Conservation (phyloP, 257 asterid genomes). For the Solanum commersonii region DNA sequence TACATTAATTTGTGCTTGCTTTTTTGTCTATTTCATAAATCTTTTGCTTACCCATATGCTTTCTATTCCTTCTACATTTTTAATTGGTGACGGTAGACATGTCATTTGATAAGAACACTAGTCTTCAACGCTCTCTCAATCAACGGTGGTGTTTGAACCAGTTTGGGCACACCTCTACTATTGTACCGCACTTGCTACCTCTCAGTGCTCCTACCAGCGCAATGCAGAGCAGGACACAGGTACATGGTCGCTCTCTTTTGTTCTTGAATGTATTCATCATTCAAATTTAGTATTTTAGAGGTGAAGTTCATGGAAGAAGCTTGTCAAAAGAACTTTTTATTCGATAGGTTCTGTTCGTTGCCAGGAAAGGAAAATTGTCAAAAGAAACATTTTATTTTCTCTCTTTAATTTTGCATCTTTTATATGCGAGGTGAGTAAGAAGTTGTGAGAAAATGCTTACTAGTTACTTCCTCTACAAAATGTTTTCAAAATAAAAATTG, state of each 20-base stretch:
- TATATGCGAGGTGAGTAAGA: neutral
- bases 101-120: too few species aligned
- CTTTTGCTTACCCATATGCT: too few species aligned
- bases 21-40: too few species aligned
- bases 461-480: neutral
- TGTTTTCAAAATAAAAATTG: neutral
- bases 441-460: neutral
- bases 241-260: neutral
- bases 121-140: neutral
- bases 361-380: neutral
- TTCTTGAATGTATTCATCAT: neutral
- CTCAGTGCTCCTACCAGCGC: neutral
- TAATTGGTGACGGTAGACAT: too few species aligned
- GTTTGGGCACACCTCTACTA: neutral
- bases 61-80: too few species aligned
- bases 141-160: neutral
- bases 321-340: neutral
- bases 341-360: neutral
- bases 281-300: neutral
- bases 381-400: neutral
- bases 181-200: neutral
- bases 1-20: too few species aligned
- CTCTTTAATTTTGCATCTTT: neutral
- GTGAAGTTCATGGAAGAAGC: neutral
- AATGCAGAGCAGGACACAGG: neutral